Evolutionary conservation across 1,284 basidiomycete species (phyloP).

Genomic region (Cryptococcus sp.): DNA sequence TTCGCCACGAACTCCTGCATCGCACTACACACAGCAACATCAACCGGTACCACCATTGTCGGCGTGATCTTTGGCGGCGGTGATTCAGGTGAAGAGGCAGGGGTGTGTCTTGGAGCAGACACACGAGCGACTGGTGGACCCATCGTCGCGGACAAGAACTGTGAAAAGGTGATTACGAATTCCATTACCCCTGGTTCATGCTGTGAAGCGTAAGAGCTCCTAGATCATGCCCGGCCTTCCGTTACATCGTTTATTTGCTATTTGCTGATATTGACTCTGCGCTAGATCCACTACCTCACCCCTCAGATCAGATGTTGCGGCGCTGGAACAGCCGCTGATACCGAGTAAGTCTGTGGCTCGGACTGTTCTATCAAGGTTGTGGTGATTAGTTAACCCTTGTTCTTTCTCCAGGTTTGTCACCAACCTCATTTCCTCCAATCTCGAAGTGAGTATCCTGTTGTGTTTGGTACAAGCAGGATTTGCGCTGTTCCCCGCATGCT

Average conservation of each 20-base stretch:
- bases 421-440: slow-evolving; percentile 87
- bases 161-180: slow-evolving; percentile 77
- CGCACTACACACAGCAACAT: slow-evolving; percentile 71
- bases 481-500: slow-evolving; percentile 8
- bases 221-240: not conserved
- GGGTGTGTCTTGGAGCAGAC: slow-evolving; percentile 94
- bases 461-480: no score
- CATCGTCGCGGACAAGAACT: slow-evolving; percentile 99
- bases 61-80: slow-evolving; percentile 78
- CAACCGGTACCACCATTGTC: slow-evolving; percentile 94
- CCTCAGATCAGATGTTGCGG: slow-evolving; percentile 96
- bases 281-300: slow-evolving; percentile 93
- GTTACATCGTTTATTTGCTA: slow-evolving; percentile 4
- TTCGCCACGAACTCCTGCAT: not conserved
- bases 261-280: not conserved
- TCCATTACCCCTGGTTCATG: no score
- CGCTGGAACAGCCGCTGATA: slow-evolving; percentile 97
- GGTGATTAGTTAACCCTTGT: not conserved
- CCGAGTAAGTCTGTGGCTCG: slow-evolving; percentile 60
- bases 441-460: slow-evolving; percentile 60
- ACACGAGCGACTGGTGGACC: slow-evolving; percentile 92
- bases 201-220: no score
- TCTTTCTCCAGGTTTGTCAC: slow-evolving; percentile 67
- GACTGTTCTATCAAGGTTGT: not conserved
- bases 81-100: slow-evolving; percentile 65